Base-by-base conservation (phyloP, 164 flowering plant genomes). In the Chloranthus sessilifolius region DNA sequence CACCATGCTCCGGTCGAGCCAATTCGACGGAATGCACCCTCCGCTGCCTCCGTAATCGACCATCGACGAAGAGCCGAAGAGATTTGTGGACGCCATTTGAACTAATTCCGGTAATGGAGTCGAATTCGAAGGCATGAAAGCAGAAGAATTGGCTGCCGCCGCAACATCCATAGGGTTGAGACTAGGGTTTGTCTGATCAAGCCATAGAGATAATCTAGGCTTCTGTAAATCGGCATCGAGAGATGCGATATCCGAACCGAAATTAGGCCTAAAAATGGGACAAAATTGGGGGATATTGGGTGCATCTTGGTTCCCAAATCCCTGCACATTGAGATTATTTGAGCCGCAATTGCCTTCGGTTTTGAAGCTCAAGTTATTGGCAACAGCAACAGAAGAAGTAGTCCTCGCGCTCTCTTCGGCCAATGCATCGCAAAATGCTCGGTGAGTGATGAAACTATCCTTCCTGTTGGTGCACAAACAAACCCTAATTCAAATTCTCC, bases 371-470 rank as follows among this genome's bases (percentile, higher is more conserved):
- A 63, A n/a, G n/a, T n/a, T n/a, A n/a, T n/a, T 59, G 7, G 52
- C 41, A 0, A 65, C 16, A 7, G 75, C 25, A 39, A 47, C 59
- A 2, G 78, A n/a, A 19, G 50, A 24, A 21, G 63, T 58, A 25
- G 69, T 24, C 38, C 81, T 63, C 5, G 74, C 64, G 55, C 72
- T 76, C 48, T 83, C 85, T 53, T 80, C 82, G 11, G 79, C 70
- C 21, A 82, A 59, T 1, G 83, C 83, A 42, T 80, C 82, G 52
- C 89, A 82, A 44, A 82, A 82, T 3, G 89, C 89, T 61, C 89
- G 72, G 44, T 82, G 89, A 0, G 89, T 82, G 38, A 79, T 79
- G 67, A 80, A 83, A 61, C 91, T 83, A 43, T 83, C 91, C 64
- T 83, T 83, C 83, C 91, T 83, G 76, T 56, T 40, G 7, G 38